Conservation (phyloP, 2,329 filamentous ascomycete species). For the Parastagonospora nodorum region DNA sequence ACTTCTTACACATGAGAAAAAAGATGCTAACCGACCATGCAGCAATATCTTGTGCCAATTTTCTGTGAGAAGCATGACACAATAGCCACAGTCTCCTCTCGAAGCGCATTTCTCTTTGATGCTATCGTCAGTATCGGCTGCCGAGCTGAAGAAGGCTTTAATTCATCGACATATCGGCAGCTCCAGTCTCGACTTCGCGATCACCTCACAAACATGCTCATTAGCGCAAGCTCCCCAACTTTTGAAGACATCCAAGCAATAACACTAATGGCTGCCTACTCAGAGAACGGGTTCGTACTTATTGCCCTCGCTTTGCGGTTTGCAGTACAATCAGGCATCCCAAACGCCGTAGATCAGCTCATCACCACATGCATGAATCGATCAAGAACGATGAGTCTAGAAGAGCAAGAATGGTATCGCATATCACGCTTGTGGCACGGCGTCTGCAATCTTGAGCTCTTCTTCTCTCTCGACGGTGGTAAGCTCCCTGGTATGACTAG, state of each 20-base stretch:
- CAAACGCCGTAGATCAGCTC: constrained; percentile 44
- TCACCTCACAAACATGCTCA: constrained; percentile 54
- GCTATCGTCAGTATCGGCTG: constrained; percentile 59
- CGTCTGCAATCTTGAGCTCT: constrained; percentile 57
- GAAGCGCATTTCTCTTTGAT: constrained; percentile 58
- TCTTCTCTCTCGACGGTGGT: constrained; percentile 52
- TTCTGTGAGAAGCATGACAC: constrained; percentile 55
- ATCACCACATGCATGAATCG: constrained; percentile 33
- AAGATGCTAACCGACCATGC: constrained; percentile 1
- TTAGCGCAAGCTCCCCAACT: constrained; percentile 46
- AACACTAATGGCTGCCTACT: constrained; percentile 58
- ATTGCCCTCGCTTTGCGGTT: constrained; percentile 58
- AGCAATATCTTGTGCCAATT: constrained; percentile 57
- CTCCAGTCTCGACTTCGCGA: constrained; percentile 39
- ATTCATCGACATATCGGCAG: constrained; percentile 45
- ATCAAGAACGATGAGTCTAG: constrained; percentile 10
- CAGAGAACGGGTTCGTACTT: constrained; percentile 57
- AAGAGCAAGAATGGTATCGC: constrained; percentile 43
- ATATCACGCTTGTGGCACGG: constrained; percentile 57
- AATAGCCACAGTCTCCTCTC: constrained; percentile 51
- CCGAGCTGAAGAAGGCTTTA: constrained; percentile 52
- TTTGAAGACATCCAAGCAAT: constrained; percentile 60
- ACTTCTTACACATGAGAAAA: background rate
- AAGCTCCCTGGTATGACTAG: constrained; percentile 48
- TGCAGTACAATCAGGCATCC: constrained; percentile 55